Conservation (phyloP, 1,139 yeast genomes). For the Diutina mesorugosa region DNA sequence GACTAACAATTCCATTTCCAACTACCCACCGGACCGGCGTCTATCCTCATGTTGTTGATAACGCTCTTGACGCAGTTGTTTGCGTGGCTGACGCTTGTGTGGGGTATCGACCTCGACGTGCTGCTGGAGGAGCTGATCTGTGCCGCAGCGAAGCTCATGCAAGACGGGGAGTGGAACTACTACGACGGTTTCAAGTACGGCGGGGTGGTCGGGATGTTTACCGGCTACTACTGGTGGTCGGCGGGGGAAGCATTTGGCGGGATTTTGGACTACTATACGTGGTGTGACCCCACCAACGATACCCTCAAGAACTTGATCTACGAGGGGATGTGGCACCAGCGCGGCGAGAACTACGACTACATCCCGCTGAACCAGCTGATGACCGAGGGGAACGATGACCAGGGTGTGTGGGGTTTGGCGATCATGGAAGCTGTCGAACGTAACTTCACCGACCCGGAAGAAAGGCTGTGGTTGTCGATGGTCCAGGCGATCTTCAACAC, state of each 20-base stretch:
- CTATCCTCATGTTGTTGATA: background rate
- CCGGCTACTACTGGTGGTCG: conserved; percentile 76
- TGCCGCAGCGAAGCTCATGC: conserved; percentile 43
- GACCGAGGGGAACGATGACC: conserved; percentile 87
- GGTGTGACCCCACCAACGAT: conserved; percentile 49
- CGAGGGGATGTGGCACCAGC: conserved; percentile 46
- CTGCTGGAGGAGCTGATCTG: conserved; percentile 24
- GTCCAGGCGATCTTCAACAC: conserved; percentile 81
- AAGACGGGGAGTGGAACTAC: conserved; percentile 58
- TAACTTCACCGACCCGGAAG: conserved; percentile 54
- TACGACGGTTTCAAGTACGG: conserved; percentile 56
- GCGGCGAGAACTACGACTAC: conserved; percentile 54
- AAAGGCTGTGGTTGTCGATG: conserved; percentile 48
- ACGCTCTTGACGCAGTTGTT: background rate
- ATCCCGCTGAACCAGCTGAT: conserved; percentile 66
- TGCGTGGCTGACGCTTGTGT: background rate
- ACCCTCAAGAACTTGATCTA: conserved; percentile 16
- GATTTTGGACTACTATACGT: conserved; percentile 52
- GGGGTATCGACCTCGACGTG: background rate
- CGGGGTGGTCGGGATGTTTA: conserved; percentile 68
- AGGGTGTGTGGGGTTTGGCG: conserved; percentile 82
- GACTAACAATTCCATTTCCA: background rate
- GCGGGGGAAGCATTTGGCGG: conserved; percentile 86
- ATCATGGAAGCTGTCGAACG: conserved; percentile 76
- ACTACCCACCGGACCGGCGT: background rate